phyloP scores from a whole-genome alignment of 306 rosid genomes.

The Vigna reflexopilosa region DNA sequence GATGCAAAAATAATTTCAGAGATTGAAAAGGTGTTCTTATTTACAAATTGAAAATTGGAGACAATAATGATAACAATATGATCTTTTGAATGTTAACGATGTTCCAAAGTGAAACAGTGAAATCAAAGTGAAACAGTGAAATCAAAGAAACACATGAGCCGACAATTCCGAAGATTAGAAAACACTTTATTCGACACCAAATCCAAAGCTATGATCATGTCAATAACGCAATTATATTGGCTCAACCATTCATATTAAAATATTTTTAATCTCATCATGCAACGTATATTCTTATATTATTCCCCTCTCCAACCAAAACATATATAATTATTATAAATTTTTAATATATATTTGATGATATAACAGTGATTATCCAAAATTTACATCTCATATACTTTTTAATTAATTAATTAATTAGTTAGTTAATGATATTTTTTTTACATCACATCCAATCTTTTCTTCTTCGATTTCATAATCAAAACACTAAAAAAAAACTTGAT shows the following conservation, averaged over 20 bases:
- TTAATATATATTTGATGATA: too few relatives aligned
- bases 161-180: conserved; percentile 23
- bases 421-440: too few relatives aligned
- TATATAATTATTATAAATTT: neutral
- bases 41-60: too few relatives aligned
- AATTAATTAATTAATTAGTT: neutral
- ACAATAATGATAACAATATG: neutral
- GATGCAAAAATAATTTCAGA: too few relatives aligned
- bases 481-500: too few relatives aligned
- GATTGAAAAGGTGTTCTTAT: too few relatives aligned
- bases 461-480: too few relatives aligned
- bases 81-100: neutral
- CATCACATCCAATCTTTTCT: too few relatives aligned
- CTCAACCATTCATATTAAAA: conserved; percentile 1
- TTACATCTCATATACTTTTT: neutral
- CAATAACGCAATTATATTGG: conserved; percentile 25
- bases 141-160: neutral
- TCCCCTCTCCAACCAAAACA: neutral
- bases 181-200: conserved; percentile 24
- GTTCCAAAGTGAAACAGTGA: neutral
- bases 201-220: conserved; percentile 33
- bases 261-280: neutral
- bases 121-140: neutral
- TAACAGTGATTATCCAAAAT: too few relatives aligned
- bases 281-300: conserved; percentile 1